Conservation (phyloP, 495 filamentous ascomycete genomes). For the Pseudotulostoma volvatum region DNA sequence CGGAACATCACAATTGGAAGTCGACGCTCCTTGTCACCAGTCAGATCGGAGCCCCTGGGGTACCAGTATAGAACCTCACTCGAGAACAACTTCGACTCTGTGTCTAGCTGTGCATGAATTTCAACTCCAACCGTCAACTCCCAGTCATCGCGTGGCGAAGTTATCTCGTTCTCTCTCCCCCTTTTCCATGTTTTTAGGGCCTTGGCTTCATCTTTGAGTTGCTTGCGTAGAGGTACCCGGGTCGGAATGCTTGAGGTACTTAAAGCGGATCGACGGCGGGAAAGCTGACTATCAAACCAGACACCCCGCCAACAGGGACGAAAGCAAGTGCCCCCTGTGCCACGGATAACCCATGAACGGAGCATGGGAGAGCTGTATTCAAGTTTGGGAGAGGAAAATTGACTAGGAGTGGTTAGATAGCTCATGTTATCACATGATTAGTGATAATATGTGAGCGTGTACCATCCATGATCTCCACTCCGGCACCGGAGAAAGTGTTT, state of each 20-base stretch:
- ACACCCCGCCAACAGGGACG: neutral
- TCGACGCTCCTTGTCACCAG: slow-evolving; percentile 36
- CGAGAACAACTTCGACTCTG: slow-evolving; percentile 71
- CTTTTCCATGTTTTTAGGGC: slow-evolving; percentile 22
- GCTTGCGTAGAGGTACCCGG: slow-evolving; percentile 54
- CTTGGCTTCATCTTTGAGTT: slow-evolving; percentile 58
- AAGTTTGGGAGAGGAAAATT: neutral
- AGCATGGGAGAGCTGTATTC: slow-evolving; percentile 3
- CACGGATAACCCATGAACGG: slow-evolving; percentile 4
- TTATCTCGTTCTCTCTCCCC: slow-evolving; percentile 23
- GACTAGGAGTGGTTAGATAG: no score
- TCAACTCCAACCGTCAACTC: slow-evolving; percentile 90
- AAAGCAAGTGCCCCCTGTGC: neutral
- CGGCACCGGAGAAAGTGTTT: no score
- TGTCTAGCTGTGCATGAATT: slow-evolving; percentile 92
- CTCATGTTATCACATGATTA: no score
- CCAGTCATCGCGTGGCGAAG: slow-evolving; percentile 38
- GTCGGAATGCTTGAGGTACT: neutral
- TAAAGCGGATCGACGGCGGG: slow-evolving; percentile 7
- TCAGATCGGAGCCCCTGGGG: neutral
- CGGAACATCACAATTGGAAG: slow-evolving; percentile 49
- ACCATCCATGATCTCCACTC: no score
- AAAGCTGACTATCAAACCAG: neutral
- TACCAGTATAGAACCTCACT: slow-evolving; percentile 17
- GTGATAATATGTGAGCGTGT: no score